Base-by-base conservation (phyloP, 306 rosid genomes). In the Delonix regia region DNA sequence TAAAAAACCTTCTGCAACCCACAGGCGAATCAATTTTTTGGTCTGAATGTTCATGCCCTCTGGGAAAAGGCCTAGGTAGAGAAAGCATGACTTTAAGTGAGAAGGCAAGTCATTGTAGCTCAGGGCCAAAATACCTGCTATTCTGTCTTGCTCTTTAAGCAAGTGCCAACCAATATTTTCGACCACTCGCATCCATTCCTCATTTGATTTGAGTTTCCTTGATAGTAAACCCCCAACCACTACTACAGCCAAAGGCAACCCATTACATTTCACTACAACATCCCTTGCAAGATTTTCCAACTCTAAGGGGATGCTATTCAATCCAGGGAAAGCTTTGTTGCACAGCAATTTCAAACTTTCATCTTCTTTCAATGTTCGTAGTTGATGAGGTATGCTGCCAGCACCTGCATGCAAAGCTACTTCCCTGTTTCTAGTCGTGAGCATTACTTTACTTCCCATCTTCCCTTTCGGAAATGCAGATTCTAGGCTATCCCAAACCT, bases 191-290 rank as follows among this genome's bases (percentile, higher is more conserved):
- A 55, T 69, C 83, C 83, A 78, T 75, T 85, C 88, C 81, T 73
- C 83, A n/a, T 71, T 78, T 0, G 85, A 85, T 71, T 69, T 62
- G 22, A 27, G 66, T 42, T 81, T 82, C 62, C 85, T 82, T 3
- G 87, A 85, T 70, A 87, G 68, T 78, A 85, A 76, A 36, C 88
- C 88, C 9, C 86, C 88, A 19, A 85, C 70, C 70, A 82, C 91
- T 0, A 85, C 85, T 76, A 87, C 71, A 47, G 88, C 88, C 76
- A 84, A 67, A 68, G 90, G 90, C 72, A 87, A 45, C 41, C 91
- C 88, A 9, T 77, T 85, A 70, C 85, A 85, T 49, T 80, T 82
- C 11, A 33, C 79, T 18, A 80, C 83, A 70, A 87, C 77, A 7
- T 87, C 81, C 78, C 15, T 85, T 4, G 83, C 82, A 74, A 73